phyloP scores from a whole-genome alignment of 352 stramenopile genomes.

The Pythium biforme region DNA sequence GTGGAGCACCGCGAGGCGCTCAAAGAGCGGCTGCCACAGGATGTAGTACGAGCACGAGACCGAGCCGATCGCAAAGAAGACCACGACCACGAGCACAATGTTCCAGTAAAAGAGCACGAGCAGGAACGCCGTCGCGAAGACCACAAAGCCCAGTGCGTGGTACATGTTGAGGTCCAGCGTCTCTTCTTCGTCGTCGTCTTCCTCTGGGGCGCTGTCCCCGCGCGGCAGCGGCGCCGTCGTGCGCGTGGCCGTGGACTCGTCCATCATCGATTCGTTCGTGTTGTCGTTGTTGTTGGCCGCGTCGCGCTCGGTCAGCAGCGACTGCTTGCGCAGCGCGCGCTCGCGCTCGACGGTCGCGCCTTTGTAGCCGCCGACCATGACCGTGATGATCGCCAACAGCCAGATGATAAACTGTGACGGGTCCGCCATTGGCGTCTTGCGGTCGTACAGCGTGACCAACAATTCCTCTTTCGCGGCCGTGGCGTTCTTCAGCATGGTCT shows the following conservation, averaged over 20 bases:
- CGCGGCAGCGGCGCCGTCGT: conserved; percentile 34
- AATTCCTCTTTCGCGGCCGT: conserved; percentile 30
- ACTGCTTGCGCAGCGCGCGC: conserved; percentile 43
- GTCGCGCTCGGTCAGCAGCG: conserved; percentile 14
- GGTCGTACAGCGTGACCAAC: conserved; percentile 62
- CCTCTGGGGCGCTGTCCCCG: conserved; percentile 34
- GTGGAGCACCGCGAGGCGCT: conserved; percentile 37
- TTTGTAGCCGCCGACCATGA: conserved; percentile 74
- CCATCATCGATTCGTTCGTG: conserved; percentile 37
- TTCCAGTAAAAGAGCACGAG: conserved; percentile 91
- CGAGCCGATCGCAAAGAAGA: conserved; percentile 59
- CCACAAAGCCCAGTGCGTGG: conserved; percentile 90
- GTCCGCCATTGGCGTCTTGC: conserved; percentile 54
- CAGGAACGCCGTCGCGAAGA: conserved; percentile 88
- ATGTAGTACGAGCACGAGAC: conserved; percentile 54
- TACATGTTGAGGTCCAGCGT: conserved; percentile 85
- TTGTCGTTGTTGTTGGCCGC: conserved; percentile 23
- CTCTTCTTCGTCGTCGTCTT: conserved; percentile 68
- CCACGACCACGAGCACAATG: conserved; percentile 74
- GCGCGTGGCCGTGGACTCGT: conserved; percentile 5
- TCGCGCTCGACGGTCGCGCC: conserved; percentile 63
- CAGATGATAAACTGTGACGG: conserved; percentile 73
- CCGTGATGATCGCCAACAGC: conserved; percentile 69
- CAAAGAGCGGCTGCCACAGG: conserved; percentile 61
- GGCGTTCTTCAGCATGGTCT: conserved; percentile 33